Evolutionary conservation across 345 rosid species (phyloP).

Genomic region (Rubroshorea leprosula): DNA sequence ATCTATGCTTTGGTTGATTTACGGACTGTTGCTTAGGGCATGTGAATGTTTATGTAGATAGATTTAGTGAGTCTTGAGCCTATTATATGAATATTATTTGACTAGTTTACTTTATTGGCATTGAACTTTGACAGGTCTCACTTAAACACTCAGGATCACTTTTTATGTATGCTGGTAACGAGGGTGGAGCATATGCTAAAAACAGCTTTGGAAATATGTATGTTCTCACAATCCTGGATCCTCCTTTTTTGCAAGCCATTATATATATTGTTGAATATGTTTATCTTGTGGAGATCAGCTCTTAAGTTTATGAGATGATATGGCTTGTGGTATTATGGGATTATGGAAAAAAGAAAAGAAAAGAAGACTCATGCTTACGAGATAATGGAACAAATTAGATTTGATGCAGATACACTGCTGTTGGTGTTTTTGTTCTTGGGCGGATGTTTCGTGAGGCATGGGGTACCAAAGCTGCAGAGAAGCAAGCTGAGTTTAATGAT

Average conservation of each 20-base stretch:
- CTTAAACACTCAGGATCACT: conserved; percentile 98
- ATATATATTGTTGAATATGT: background rate
- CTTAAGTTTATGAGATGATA: too few species aligned
- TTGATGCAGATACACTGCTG: conserved; percentile 77
- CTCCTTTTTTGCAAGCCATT: background rate
- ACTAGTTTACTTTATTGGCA: conserved; percentile 5
- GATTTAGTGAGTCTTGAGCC: background rate
- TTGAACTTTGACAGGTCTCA: conserved; percentile 56
- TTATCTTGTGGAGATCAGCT: background rate
- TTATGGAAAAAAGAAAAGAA: too few species aligned
- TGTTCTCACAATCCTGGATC: conserved; percentile 14
- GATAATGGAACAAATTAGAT: background rate
- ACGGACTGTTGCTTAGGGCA: background rate
- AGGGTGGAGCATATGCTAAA: conserved; percentile 98
- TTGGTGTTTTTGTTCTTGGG: conserved; percentile 96
- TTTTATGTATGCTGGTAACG: conserved; percentile 89
- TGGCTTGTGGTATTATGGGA: too few species aligned
- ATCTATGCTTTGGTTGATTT: background rate
- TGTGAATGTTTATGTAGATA: background rate
- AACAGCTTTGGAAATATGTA: conserved; percentile 97
- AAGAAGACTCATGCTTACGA: background rate
- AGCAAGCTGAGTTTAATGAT: conserved; percentile 71
- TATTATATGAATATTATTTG: background rate
- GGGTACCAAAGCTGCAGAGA: conserved; percentile 66
- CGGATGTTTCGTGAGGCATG: conserved; percentile 81